Evolutionary conservation across 441 rosid genomes (phyloP).

Genomic region (Erysimum cheiri): DNA sequence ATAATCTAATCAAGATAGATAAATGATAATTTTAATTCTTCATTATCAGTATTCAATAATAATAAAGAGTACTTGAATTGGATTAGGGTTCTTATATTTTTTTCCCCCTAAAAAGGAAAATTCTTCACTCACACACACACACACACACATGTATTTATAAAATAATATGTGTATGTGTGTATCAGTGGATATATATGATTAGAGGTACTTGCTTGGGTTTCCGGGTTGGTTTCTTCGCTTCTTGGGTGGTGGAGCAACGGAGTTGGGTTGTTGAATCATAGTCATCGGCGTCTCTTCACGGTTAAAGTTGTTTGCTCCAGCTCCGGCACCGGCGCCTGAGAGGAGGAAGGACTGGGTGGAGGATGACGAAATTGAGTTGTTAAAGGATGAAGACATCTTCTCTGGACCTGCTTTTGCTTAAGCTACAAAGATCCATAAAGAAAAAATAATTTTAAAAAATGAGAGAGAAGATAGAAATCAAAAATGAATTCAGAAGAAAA

Average conservation of each 20-base stretch:
- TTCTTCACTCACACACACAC: not conserved
- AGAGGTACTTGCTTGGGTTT: conserved; percentile 54
- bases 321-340: conserved; percentile 21
- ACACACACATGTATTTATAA: not conserved
- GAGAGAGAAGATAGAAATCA: conserved; percentile 35
- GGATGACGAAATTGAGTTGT: conserved; percentile 48
- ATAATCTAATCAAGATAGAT: not conserved
- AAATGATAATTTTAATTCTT: not conserved
- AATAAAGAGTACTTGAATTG: not conserved
- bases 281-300: conserved; percentile 24
- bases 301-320: conserved; percentile 33
- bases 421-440: conserved; percentile 40
- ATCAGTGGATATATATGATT: not conserved
- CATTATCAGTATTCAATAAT: not conserved
- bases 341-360: conserved; percentile 61
- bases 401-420: conserved; percentile 18
- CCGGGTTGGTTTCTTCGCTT: conserved; percentile 65
- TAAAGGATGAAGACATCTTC: conserved; percentile 47
- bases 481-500: conserved; percentile 40
- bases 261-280: conserved; percentile 38
- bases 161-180: not conserved
- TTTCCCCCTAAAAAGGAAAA: not conserved
- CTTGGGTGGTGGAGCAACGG: conserved; percentile 57
- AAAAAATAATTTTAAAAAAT: conserved; percentile 17
- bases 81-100: conserved; percentile 26